Percentiles rank a stretch among this genome's conserved stretches.
These are phyloP conservation scores for Ilex asprella DNA, from an alignment of 257 asterid genomes.

Conservation along the genomic window DNA sequence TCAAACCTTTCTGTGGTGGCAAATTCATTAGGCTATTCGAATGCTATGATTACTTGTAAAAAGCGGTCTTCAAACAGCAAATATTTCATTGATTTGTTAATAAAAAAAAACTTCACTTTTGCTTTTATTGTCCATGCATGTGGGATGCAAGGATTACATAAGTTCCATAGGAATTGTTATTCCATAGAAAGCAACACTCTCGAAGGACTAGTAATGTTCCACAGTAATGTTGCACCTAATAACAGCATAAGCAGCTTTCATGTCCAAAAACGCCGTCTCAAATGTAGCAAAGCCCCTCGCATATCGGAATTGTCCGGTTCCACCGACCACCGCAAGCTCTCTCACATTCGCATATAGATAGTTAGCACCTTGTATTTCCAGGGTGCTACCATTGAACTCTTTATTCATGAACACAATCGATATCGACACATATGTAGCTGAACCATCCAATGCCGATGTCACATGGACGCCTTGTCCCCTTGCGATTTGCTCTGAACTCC, in stretches of 20 bases:
- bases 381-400: constrained; percentile 34
- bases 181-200: too few species aligned
- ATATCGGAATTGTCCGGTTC: constrained; percentile 47
- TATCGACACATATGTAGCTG: constrained; percentile 33
- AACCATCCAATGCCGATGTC: constrained; percentile 52
- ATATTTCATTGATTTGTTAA: too few species aligned
- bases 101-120: too few species aligned
- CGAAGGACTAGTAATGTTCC: constrained; percentile 14
- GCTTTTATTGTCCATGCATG: too few species aligned
- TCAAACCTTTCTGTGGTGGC: too few species aligned
- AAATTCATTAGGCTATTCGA: too few species aligned
- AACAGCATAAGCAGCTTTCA: constrained; percentile 19
- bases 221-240: constrained; percentile 36
- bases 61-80: too few species aligned
- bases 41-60: too few species aligned
- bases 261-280: constrained; percentile 40
- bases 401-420: constrained; percentile 37
- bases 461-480: constrained; percentile 47
- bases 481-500: constrained; percentile 26
- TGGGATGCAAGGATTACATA: too few species aligned
- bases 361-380: constrained; percentile 44
- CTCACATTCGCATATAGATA: constrained; percentile 41
- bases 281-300: constrained; percentile 48
- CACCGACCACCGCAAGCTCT: constrained; percentile 58
- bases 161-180: too few species aligned